phyloP scores from a whole-genome alignment of 352 stramenopile genomes.

The Globisporangium cederbergense region DNA sequence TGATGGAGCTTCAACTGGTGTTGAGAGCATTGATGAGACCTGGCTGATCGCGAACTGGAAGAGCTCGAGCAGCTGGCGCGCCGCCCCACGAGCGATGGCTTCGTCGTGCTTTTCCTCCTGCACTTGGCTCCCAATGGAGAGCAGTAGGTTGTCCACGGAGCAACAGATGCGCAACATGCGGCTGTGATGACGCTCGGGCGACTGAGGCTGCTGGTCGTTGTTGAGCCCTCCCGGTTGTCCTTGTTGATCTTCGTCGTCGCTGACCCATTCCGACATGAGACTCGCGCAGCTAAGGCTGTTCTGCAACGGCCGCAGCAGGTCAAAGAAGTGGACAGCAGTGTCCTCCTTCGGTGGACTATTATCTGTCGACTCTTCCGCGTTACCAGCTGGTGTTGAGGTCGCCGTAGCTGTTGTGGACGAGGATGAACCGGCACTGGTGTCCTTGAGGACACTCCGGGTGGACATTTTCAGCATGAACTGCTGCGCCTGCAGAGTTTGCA shows the following conservation, averaged over 20 bases:
- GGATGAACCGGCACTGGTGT: neutral
- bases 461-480: conserved; percentile 16
- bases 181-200: conserved; percentile 45
- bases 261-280: conserved; percentile 30
- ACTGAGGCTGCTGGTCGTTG: conserved; percentile 10
- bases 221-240: conserved; percentile 14
- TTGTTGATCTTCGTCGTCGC: conserved; percentile 34
- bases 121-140: conserved; percentile 43
- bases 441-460: conserved; percentile 4
- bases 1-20: neutral
- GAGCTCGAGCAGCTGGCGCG: conserved; percentile 39
- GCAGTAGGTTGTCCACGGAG: conserved; percentile 61
- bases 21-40: conserved; percentile 14
- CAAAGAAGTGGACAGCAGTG: conserved; percentile 32
- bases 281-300: conserved; percentile 47
- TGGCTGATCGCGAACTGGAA: conserved; percentile 53
- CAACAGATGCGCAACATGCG: conserved; percentile 64
- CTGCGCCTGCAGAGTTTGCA: conserved; percentile 28
- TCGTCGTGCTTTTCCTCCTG: conserved; percentile 50
- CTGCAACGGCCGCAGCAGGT: conserved; percentile 52
- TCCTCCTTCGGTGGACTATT: neutral
- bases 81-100: conserved; percentile 39
- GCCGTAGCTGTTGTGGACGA: neutral
- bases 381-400: neutral
- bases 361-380: neutral